phyloP scores from a whole-genome alignment of 306 rosid genomes.

The Senna tora region DNA sequence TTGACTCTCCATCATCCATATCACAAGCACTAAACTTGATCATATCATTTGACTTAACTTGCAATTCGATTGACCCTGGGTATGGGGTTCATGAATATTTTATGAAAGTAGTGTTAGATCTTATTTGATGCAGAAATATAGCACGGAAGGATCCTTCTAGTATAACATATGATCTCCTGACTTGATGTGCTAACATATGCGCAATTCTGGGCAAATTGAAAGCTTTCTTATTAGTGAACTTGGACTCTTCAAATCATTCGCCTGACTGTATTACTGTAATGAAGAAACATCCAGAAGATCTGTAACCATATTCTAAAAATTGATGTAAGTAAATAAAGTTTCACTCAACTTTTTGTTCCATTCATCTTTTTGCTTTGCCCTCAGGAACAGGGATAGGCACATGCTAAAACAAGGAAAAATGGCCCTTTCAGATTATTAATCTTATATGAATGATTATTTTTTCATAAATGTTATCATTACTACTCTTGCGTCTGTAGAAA shows the following conservation, averaged over 20 bases:
- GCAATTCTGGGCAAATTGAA: constrained; percentile 3
- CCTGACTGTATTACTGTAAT: constrained; percentile 11
- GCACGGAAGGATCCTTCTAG: neutral
- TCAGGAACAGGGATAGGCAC: neutral
- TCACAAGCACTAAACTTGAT: constrained; percentile 8
- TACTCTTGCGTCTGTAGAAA: neutral
- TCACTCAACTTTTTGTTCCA: neutral
- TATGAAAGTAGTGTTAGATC: constrained; percentile 4
- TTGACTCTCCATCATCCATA: neutral
- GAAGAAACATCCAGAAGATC: constrained; percentile 27
- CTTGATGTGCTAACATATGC: neutral
- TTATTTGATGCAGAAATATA: constrained; percentile 7
- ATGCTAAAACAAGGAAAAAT: neutral
- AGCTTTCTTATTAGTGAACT: constrained; percentile 27
- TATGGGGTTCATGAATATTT: neutral
- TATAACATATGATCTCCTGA: constrained; percentile 11
- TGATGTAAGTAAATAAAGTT: constrained; percentile 20
- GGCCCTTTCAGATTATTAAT: neutral
- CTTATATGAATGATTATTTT: neutral
- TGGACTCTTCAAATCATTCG: constrained; percentile 30
- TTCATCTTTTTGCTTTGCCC: neutral
- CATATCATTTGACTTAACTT: neutral
- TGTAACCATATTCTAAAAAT: constrained; percentile 24
- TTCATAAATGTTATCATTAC: neutral
- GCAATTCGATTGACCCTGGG: neutral